phyloP scores from a whole-genome alignment of 345 rosid species.

The Heritiera littoralis region DNA sequence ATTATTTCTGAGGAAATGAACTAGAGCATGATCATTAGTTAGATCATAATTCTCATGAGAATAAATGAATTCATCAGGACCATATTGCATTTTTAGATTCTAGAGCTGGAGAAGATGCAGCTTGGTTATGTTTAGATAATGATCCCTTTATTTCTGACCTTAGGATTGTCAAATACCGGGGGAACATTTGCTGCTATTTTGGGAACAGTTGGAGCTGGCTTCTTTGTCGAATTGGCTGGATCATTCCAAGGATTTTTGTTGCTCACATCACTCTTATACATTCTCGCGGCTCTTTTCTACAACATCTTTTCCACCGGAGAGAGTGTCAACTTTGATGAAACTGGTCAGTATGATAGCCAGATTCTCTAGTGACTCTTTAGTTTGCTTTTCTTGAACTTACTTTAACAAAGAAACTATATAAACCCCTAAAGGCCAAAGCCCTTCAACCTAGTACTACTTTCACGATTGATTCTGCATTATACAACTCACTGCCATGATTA shows the following conservation, averaged over 20 bases:
- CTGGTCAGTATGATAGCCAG: constrained; percentile 10
- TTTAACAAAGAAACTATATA: neutral
- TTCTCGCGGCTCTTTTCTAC: constrained; percentile 77
- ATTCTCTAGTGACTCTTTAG: neutral
- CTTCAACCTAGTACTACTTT: neutral
- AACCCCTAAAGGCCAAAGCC: neutral
- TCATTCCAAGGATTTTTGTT: constrained; percentile 90
- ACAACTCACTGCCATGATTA: neutral
- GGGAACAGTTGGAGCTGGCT: constrained; percentile 96
- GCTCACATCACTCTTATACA: constrained; percentile 68
- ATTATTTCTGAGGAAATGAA: neutral
- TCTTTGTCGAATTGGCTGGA: constrained; percentile 82
- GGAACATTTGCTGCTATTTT: constrained; percentile 89
- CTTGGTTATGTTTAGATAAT: neutral
- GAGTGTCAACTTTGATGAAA: constrained; percentile 64
- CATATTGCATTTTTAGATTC: neutral
- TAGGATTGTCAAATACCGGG: constrained; percentile 84
- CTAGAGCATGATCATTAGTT: neutral
- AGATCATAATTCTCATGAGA: neutral
- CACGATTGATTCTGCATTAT: neutral
- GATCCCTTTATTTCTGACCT: constrained; percentile 16
- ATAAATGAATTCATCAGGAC: neutral
- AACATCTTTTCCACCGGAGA: constrained; percentile 76
- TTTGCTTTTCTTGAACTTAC: neutral
- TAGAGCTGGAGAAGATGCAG: neutral